Conservation (phyloP, 2,329 filamentous ascomycete species). For the Aspergillus vadensis region DNA sequence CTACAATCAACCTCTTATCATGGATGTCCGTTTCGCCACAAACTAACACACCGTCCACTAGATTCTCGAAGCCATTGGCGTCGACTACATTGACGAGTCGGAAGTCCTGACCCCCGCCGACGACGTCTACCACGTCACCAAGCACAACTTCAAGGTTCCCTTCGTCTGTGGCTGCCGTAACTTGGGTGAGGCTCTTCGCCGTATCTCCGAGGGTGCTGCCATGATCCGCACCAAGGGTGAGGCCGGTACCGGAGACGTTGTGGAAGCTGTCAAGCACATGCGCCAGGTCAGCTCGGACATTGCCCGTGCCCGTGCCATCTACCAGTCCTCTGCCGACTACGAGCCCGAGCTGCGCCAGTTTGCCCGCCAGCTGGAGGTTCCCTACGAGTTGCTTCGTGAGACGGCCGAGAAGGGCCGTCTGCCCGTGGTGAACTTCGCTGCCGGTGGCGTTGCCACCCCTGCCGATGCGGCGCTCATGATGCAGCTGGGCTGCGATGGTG, state of each 20-base stretch:
- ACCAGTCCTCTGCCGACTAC: slow-evolving; percentile 41
- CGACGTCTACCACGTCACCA: slow-evolving; percentile 86
- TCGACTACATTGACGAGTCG: slow-evolving; percentile 98
- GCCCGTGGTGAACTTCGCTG: slow-evolving; percentile 96
- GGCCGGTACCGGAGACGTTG: slow-evolving; percentile 93
- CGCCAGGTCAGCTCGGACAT: slow-evolving; percentile 85
- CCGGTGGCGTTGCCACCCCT: slow-evolving; percentile 98
- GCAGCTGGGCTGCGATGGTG: slow-evolving; percentile 96
- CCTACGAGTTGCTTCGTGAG: slow-evolving; percentile 78
- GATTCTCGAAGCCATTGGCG: slow-evolving; percentile 91
- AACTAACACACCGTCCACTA: slow-evolving; percentile 36
- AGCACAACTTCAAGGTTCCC: slow-evolving; percentile 76
- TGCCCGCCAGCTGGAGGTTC: slow-evolving; percentile 78
- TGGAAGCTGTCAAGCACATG: slow-evolving; percentile 96
- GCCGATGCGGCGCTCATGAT: slow-evolving; percentile 98
- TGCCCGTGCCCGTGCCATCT: slow-evolving; percentile 64
- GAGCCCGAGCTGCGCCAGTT: slow-evolving; percentile 76
- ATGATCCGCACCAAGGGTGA: slow-evolving; percentile 99
- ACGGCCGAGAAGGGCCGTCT: slow-evolving; percentile 84
- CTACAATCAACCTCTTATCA: neutral
- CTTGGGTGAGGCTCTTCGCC: slow-evolving; percentile 86
- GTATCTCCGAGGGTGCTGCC: slow-evolving; percentile 89
- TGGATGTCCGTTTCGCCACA: neutral
- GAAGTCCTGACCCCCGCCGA: slow-evolving; percentile 97
- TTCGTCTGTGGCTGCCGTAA: slow-evolving; percentile 97